Conservation (phyloP, 73 alveolate species). For the Diophrys appendiculata region DNA sequence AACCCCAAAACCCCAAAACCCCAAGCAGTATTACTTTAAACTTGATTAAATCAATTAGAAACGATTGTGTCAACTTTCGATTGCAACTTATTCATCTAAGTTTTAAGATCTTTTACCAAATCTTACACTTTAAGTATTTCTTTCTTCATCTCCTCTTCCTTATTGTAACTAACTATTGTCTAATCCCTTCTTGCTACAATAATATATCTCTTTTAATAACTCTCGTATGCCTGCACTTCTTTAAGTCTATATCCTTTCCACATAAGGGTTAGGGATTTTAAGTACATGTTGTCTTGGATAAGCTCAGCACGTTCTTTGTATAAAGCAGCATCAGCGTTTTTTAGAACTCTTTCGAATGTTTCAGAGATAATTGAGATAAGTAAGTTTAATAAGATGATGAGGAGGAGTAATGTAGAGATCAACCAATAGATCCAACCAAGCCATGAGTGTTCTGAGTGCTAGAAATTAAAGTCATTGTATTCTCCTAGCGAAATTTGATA, state of each 20-base stretch:
- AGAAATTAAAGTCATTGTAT: background rate
- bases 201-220: background rate
- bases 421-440: constrained; percentile 5
- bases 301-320: constrained; percentile 33
- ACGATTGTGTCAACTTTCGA: no score
- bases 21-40: no score
- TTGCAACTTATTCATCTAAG: no score
- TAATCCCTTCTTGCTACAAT: background rate
- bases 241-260: background rate
- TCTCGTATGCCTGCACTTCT: background rate
- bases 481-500: background rate
- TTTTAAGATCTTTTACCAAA: background rate
- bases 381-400: constrained; percentile 40
- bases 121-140: background rate
- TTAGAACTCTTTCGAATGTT: constrained; percentile 37
- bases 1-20: no score
- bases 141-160: background rate
- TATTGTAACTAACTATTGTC: background rate
- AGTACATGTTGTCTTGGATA: constrained; percentile 44
- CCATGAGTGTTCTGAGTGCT: background rate
- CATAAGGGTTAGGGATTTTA: background rate
- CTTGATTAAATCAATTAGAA: no score
- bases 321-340: constrained; percentile 33
- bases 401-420: constrained; percentile 26
- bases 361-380: constrained; percentile 45